phyloP scores from a whole-genome alignment of 495 filamentous ascomycete species.

The Penicillium simplicissimum region DNA sequence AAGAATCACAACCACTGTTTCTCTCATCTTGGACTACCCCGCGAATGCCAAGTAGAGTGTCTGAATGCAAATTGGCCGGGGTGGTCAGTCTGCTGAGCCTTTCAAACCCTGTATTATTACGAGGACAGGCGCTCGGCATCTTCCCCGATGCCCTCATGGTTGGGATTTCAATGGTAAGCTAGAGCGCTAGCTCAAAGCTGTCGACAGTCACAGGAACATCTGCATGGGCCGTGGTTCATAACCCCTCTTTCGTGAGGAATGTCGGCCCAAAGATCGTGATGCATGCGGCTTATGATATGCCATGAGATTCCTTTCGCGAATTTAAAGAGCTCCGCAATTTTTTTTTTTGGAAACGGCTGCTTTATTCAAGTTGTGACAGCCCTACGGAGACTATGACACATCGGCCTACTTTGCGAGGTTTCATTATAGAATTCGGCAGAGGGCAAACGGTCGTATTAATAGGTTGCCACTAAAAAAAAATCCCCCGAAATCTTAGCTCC shows the following conservation, averaged over 20 bases:
- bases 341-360: background rate
- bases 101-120: background rate
- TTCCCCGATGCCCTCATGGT: constrained; percentile 1
- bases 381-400: background rate
- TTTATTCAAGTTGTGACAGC: background rate
- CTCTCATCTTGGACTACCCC: constrained; percentile 13
- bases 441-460: constrained; percentile 2
- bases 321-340: background rate
- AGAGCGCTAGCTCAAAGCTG: background rate
- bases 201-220: constrained; percentile 10
- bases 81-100: background rate
- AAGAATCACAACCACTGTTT: background rate
- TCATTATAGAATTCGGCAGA: constrained; percentile 5
- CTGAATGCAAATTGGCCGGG: constrained; percentile 2
- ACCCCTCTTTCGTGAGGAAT: constrained; percentile 10
- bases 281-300: constrained; percentile 15
- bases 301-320: background rate
- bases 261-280: constrained; percentile 10
- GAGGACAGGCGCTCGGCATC: constrained; percentile 8
- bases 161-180: background rate
- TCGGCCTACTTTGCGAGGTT: constrained; percentile 10
- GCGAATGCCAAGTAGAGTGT: constrained; percentile 8
- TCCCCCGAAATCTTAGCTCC: constrained; percentile 13
- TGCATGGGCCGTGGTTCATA: constrained; percentile 6
- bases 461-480: constrained; percentile 19